Evolutionary conservation across 2,329 filamentous ascomycete species (phyloP).

Genomic region (Penicillium sp.): DNA sequence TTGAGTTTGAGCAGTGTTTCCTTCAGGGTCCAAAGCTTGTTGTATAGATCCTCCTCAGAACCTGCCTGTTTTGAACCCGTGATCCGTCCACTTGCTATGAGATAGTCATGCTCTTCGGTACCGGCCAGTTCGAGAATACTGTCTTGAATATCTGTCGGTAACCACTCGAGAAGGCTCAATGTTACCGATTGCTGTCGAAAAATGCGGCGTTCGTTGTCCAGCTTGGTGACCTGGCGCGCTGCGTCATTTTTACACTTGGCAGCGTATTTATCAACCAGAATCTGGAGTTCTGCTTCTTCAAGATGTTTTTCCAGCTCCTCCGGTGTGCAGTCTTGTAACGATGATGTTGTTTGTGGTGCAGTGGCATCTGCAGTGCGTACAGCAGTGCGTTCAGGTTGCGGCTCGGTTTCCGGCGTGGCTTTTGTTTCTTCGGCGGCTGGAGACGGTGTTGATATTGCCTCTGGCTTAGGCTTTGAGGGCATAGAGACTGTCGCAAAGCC

Average conservation of each 20-base stretch:
- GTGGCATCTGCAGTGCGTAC: slow-evolving; percentile 17
- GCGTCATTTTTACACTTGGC: slow-evolving; percentile 77
- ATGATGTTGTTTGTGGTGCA: slow-evolving; percentile 25
- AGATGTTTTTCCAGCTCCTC: slow-evolving; percentile 89
- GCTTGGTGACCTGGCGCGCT: slow-evolving; percentile 69
- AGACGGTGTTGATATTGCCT: slow-evolving; percentile 35
- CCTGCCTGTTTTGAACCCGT: slow-evolving; percentile 41
- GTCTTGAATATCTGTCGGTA: slow-evolving; percentile 75
- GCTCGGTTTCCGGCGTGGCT: slow-evolving; percentile 34
- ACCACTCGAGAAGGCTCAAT: slow-evolving; percentile 73
- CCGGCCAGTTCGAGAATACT: slow-evolving; percentile 67
- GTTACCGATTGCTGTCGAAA: slow-evolving; percentile 75
- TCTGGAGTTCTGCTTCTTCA: slow-evolving; percentile 85
- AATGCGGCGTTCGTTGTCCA: slow-evolving; percentile 82
- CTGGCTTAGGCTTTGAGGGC: slow-evolving; percentile 72
- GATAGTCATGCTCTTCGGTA: slow-evolving; percentile 43
- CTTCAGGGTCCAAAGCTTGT: slow-evolving; percentile 81
- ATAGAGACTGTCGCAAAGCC: slow-evolving; percentile 93
- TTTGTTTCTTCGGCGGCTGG: slow-evolving; percentile 31
- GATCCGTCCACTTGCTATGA: slow-evolving; percentile 29
- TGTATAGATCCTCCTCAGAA: slow-evolving; percentile 73
- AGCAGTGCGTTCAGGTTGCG: slow-evolving; percentile 23
- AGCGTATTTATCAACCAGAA: slow-evolving; percentile 80
- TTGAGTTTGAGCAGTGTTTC: slow-evolving; percentile 68
- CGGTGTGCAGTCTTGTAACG: slow-evolving; percentile 63